Conservation (phyloP, 1,284 basidiomycete genomes). For the Sporisorium iseilematis-ciliati region DNA sequence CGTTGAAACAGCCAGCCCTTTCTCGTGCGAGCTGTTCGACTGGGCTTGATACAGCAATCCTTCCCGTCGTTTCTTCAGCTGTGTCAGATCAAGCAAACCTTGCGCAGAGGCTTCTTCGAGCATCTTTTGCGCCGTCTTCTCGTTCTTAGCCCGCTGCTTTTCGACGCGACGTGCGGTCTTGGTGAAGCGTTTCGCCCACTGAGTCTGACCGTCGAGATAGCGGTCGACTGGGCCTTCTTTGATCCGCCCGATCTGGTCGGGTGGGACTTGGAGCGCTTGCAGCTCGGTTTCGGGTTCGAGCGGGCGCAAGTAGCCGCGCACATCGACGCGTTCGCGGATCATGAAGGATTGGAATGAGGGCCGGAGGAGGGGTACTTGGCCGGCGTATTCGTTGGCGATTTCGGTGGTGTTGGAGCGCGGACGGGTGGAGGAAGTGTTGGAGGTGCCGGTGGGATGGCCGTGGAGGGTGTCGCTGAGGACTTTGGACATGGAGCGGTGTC, state of each 20-base stretch:
- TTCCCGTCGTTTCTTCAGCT: constrained; percentile 8
- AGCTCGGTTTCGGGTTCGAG: constrained; percentile 81
- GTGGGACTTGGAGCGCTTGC: constrained; percentile 76
- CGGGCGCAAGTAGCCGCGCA: constrained; percentile 80
- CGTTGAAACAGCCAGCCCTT: constrained; percentile 5
- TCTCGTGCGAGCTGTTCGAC: neutral
- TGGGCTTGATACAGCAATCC: constrained; percentile 10
- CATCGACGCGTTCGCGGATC: constrained; percentile 89
- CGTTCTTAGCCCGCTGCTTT: constrained; percentile 42
- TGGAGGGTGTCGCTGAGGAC: constrained; percentile 29
- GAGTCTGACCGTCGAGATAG: constrained; percentile 50
- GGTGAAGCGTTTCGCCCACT: constrained; percentile 51
- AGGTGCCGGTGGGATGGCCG: constrained; percentile 18
- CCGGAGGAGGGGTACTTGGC: constrained; percentile 64
- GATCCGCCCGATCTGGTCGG: constrained; percentile 74
- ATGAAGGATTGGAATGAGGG: constrained; percentile 72
- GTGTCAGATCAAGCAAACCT: constrained; percentile 30
- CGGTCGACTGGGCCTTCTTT: constrained; percentile 71
- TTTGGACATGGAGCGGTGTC: constrained; percentile 36
- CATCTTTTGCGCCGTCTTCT: constrained; percentile 29
- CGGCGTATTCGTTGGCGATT: constrained; percentile 58
- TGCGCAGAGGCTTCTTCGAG: constrained; percentile 36
- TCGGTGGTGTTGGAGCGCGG: constrained; percentile 28
- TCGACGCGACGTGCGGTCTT: constrained; percentile 45
- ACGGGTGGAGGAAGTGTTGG: neutral